phyloP scores from a whole-genome alignment of 2,329 filamentous ascomycete species.

The Microsporum ferrugineum region DNA sequence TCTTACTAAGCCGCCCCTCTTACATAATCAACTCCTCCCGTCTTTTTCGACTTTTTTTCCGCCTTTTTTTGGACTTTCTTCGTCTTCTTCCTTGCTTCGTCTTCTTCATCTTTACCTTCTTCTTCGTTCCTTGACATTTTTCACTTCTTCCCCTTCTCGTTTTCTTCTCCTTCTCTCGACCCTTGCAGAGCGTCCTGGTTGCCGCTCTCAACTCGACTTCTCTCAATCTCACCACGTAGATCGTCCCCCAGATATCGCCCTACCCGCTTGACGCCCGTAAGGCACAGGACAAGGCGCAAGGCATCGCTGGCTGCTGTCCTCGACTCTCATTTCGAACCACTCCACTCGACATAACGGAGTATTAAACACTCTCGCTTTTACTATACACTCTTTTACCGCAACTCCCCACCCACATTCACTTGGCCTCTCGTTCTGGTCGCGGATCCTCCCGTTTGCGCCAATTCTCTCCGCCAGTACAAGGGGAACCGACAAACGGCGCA shows the following conservation, averaged over 20 bases:
- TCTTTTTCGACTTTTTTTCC: slow-evolving; percentile 16
- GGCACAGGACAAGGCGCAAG: not conserved
- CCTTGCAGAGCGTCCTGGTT: slow-evolving; percentile 26
- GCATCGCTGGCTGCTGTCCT: not conserved
- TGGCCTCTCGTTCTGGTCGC: not conserved
- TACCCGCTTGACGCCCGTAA: slow-evolving; percentile 2
- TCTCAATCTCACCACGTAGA: not conserved
- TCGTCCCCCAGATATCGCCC: not conserved
- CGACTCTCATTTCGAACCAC: not conserved
- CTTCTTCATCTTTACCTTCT: slow-evolving; percentile 2
- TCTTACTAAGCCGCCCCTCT: not conserved
- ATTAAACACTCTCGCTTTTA: not conserved
- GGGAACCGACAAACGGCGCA: not conserved
- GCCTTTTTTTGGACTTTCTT: slow-evolving; percentile 21
- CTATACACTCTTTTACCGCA: not conserved
- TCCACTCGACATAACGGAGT: not conserved
- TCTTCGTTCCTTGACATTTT: not conserved
- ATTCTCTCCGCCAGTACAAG: slow-evolving; percentile 3
- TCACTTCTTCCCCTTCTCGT: slow-evolving; percentile 10
- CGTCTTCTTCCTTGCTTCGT: slow-evolving; percentile 7
- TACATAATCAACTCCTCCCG: not conserved
- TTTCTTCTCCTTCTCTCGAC: slow-evolving; percentile 10
- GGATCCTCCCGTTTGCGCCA: not conserved
- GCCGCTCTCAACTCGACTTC: slow-evolving; percentile 26
- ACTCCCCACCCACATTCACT: not conserved